Evolutionary conservation across 2,329 filamentous ascomycete species (phyloP), one percentile per base, ranked within the genome.

Genomic region (Verticillium alfalfae): DNA sequence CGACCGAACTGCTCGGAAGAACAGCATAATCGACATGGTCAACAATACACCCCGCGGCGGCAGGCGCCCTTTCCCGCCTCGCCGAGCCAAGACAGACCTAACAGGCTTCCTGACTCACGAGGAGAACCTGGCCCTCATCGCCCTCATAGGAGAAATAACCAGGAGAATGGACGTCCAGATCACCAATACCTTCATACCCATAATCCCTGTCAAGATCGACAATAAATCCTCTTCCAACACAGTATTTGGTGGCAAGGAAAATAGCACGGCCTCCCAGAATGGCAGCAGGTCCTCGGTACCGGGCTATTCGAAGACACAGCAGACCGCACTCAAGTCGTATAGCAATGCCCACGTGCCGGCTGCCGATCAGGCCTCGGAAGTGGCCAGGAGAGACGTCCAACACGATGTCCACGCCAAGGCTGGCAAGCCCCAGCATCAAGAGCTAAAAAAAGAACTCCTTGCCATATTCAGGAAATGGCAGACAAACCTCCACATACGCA

Each of bases 401-500:
- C 22, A 9, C 6, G 45, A 52, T 3, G 9, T 18, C n/a, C 22
- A 22, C 3, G 22, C 45, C 45, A 52, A 52, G 10, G 18, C 18
- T 1, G 45, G 45, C 8, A n/a, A 4, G 16, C 45, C 34, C 8
- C 57, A 59, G 34, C 41, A 52, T 10, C 61, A 63, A 38, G 88
- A 91, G 67, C 75, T 93, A 68, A 93, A 88, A 76, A 86, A 84
- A 65, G 87, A 89, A 60, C 83, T 88, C 1, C 72, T 96, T 5
- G 77, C 81, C 7, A 87, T 89, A 70, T 96, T 94, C 71, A 87
- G 90, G 62, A 89, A 92, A 66, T 98, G 94, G 94, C 85, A 91
- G 68, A 81, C 86, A 6, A 79, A 81, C 13, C 84, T 97, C 10
- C 78, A 91, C 49, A 82, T 85, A 61, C 85, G 93, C 15, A 78